Conservation (phyloP, 1,139 yeast species). For the Hyphopichia wangnamkhiaoensis region DNA sequence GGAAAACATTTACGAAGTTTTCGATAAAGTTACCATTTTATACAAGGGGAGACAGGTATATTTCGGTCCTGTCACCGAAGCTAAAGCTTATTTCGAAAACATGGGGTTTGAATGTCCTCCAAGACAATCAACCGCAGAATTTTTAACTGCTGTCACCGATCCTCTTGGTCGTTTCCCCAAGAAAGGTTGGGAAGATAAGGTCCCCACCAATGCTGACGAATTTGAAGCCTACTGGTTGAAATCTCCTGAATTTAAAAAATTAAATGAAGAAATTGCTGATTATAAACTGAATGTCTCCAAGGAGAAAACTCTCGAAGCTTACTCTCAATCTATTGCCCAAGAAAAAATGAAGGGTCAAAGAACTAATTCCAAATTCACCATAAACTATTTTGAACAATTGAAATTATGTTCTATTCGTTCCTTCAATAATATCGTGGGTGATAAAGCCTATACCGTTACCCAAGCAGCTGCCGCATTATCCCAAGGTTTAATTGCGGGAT, state of each 20-base stretch:
- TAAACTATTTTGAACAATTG: constrained; percentile 35
- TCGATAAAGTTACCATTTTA: constrained; percentile 44
- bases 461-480: constrained; percentile 26
- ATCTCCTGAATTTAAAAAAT: constrained; percentile 19
- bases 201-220: constrained; percentile 27
- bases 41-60: constrained; percentile 47
- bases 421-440: constrained; percentile 27
- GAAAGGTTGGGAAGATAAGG: constrained; percentile 46
- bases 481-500: constrained; percentile 40
- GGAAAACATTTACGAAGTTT: constrained; percentile 45
- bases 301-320: constrained; percentile 11
- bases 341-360: constrained; percentile 26
- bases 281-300: constrained; percentile 11
- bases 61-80: constrained; percentile 36
- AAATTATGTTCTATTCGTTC: constrained; percentile 28
- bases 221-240: constrained; percentile 26
- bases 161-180: constrained; percentile 65
- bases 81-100: constrained; percentile 36
- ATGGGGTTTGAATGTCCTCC: constrained; percentile 55
- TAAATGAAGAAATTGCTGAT: constrained; percentile 19
- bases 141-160: constrained; percentile 66
- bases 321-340: constrained; percentile 26
- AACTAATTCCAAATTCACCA: constrained; percentile 33
- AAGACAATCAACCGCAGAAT: constrained; percentile 59
- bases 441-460: constrained; percentile 29